Evolutionary conservation across 140 eudicot genomes (phyloP).

Genomic region (Stevia rebaudiana): DNA sequence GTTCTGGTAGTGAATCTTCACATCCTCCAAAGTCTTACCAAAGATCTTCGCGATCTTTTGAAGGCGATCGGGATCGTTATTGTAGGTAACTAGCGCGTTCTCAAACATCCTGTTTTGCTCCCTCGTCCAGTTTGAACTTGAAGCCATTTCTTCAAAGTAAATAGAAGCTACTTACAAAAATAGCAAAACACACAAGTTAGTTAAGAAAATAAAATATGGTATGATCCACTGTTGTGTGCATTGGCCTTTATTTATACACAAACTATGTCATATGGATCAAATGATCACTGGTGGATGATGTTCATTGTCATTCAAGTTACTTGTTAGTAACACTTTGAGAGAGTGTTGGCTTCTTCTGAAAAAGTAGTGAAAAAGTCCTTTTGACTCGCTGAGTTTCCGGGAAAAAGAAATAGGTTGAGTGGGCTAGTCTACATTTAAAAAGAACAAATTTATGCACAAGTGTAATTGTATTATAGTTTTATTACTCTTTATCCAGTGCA

Average conservation of each 20-base stretch:
- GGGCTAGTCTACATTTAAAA: no score
- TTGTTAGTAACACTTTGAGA: neutral
- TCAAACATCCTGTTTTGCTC: slow-evolving; percentile 42
- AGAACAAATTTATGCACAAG: no score
- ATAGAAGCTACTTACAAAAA: neutral
- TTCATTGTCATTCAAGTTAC: neutral
- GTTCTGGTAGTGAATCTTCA: slow-evolving; percentile 54
- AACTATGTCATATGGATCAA: neutral
- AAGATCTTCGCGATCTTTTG: slow-evolving; percentile 53
- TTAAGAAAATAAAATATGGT: neutral
- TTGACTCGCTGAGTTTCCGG: slow-evolving; percentile 17
- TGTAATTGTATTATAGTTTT: no score
- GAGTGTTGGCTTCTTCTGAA: slow-evolving; percentile 10
- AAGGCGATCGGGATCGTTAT: slow-evolving; percentile 55
- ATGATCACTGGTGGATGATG: neutral
- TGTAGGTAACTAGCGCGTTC: slow-evolving; percentile 28
- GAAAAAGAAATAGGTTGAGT: neutral
- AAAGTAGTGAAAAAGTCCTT: slow-evolving; percentile 4
- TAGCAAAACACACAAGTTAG: neutral
- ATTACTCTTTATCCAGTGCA: no score
- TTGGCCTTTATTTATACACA: slow-evolving; percentile 6
- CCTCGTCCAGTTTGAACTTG: slow-evolving; percentile 31
- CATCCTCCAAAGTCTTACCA: slow-evolving; percentile 69
- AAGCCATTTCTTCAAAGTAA: slow-evolving; percentile 18
- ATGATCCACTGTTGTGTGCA: neutral